Evolutionary conservation across 179 eudicot genomes (phyloP), one percentile per base, ranked within the genome.

Genomic region (Silene noctiflora): DNA sequence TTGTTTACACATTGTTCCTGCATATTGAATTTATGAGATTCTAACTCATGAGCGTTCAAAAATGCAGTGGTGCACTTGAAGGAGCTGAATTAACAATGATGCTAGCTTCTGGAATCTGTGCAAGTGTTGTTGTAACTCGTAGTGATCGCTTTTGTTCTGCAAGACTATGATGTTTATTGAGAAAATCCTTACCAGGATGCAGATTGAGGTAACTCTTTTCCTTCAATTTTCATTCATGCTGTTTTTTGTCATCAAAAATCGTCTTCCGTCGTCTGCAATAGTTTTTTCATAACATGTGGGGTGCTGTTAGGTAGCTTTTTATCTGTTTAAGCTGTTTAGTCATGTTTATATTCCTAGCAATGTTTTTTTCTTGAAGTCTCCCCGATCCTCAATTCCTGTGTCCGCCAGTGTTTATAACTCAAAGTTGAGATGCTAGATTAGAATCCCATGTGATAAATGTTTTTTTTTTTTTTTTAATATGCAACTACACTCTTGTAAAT

Each of bases 51-150:
- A 63, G 70, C 58, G 76, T 73, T 17, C 74, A 56, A 56, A 48
- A 69, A 42, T 69, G 17, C 10, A 53, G 75, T 88, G 91, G 97
- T 86, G 95, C 95, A n/a, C 97, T 95, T 60, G 97, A 95, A 87
- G 98, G 95, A 70, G 97, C 99, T 77, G 97, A 29, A 29, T 33
- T 97, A 71, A 95, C 99, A 42, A 48, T 95, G 74, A 46, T 95
- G 71, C 27, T 88, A 85, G 95, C 98, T 69, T 95, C 99, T 67
- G 98, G 97, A 80, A 91, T 95, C 97, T 91, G 90, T 82, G 99
- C 96, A 27, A 95, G 95, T 80, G 90, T 89, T 71, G 91, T 88
- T 80, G 80, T 95, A 90, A 70, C 11, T 44, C 51, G 51, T 11
- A 44, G 3, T 93, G 84, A 48, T 93, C 88, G 96, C 98, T 62